These are phyloP conservation scores for Metschnikowia amazonensis DNA, from an alignment of 805 yeast genomes.

Conservation along the genomic window DNA sequence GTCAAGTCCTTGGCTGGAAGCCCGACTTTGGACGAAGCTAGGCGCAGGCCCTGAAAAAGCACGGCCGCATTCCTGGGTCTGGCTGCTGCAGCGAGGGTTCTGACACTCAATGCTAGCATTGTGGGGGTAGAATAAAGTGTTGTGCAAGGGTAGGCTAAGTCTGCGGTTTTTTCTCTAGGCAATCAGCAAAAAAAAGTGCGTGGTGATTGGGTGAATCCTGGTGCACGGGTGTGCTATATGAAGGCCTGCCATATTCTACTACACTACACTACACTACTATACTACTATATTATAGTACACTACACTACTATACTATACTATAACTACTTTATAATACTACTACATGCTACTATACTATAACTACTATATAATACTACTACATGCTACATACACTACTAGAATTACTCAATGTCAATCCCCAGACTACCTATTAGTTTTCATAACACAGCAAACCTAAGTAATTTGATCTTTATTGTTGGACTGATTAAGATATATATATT, in stretches of 20 bases:
- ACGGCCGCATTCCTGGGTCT: not conserved
- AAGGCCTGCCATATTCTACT: not conserved
- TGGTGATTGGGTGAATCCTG: conserved; percentile 30
- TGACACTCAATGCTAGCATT: conserved; percentile 29
- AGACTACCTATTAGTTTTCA: too few relatives aligned
- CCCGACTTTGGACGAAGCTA: conserved; percentile 18
- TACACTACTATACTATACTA: too few relatives aligned
- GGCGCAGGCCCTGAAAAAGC: conserved; percentile 17
- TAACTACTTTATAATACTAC: too few relatives aligned
- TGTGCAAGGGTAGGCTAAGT: conserved; percentile 5
- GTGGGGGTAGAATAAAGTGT: conserved; percentile 1
- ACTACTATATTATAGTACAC: too few relatives aligned
- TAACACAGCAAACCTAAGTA: too few relatives aligned
- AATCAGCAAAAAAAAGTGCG: conserved; percentile 35
- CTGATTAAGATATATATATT: too few relatives aligned
- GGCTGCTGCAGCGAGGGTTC: conserved; percentile 23
- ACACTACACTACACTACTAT: too few relatives aligned
- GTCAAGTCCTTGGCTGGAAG: conserved; percentile 42
- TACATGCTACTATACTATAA: too few relatives aligned
- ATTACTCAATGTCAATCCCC: too few relatives aligned
- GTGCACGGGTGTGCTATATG: conserved; percentile 14
- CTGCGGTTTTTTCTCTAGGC: conserved; percentile 10
- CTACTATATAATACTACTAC: too few relatives aligned
- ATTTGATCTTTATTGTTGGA: too few relatives aligned
- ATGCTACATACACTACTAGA: too few relatives aligned